Percentiles rank a stretch among this genome's conserved stretches.
Evolutionary conservation across 1,139 yeast genomes (phyloP).

Genomic region (Kodamaea fungicola): DNA sequence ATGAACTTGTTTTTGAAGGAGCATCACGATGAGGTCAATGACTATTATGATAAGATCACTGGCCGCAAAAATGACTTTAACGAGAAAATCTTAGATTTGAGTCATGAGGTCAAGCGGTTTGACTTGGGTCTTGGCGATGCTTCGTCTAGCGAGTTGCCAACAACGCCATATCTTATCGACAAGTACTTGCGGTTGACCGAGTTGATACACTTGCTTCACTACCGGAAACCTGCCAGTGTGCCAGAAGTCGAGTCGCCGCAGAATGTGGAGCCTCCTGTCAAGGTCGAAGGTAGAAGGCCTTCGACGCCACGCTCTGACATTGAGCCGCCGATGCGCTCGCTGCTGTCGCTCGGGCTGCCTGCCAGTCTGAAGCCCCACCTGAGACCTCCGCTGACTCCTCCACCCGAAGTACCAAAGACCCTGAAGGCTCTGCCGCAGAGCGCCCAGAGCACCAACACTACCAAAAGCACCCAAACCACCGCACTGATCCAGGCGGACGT

Average conservation of each 20-base stretch:
- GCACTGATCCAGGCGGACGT: background rate
- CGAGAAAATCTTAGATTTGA: constrained; percentile 54
- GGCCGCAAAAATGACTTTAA: constrained; percentile 66
- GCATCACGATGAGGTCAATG: constrained; percentile 56
- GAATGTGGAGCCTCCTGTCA: background rate
- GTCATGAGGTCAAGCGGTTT: constrained; percentile 53
- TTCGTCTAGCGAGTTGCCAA: constrained; percentile 55
- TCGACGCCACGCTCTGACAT: background rate
- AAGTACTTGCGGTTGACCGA: constrained; percentile 61
- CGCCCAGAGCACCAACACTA: background rate
- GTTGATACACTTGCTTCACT: constrained; percentile 44
- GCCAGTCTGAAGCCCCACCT: constrained; percentile 3
- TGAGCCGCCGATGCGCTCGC: constrained; percentile 1
- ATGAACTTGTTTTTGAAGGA: constrained; percentile 66
- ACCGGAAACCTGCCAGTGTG: constrained; percentile 7
- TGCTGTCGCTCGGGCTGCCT: constrained; percentile 1
- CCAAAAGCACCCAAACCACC: background rate
- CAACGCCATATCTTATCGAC: constrained; percentile 67
- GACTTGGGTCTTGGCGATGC: constrained; percentile 46
- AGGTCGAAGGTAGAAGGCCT: background rate
- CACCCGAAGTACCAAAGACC: background rate
- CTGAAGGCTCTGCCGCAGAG: background rate
- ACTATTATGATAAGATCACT: constrained; percentile 72
- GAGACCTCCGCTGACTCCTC: constrained; percentile 3
- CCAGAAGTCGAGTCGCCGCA: background rate